Evolutionary conservation across 2,329 filamentous ascomycete species (phyloP), one percentile per base, ranked within the genome.

Genomic region (Nakataea oryzae): DNA sequence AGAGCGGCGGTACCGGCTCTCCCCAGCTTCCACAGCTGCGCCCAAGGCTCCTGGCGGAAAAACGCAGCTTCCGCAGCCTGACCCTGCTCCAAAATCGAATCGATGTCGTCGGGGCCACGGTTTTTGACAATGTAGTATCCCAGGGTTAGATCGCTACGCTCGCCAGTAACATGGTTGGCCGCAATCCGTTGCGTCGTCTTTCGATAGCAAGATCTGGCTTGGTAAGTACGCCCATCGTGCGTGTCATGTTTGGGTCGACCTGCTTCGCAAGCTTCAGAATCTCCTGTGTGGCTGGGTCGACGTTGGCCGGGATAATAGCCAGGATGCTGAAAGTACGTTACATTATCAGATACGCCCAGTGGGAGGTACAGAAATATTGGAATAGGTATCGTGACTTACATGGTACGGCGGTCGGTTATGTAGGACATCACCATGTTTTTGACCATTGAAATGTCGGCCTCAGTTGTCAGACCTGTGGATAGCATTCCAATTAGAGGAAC

Each of bases 131-230:
- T 67, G 24, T 72, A 81, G 61, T 81, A 82, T 0, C 80, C 80
- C 0, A 83, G 73, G 1, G 73, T 72, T 0, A 82, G 69, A 1
- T 74, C 68, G 1, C 73, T 72, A 3, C 74, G 72, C 14, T 74
- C 76, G 0, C 78, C 78, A 0, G 61, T 57, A 0, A 81, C 72
- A 0, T 80, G 74, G 3, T 80, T 73, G 2, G 77, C 68, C 1
- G 78, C 70, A 1, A 72, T 73, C 0, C 71, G 67, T 27, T 77
- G 71, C 0, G 71, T 76, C 0, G 72, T 72, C 0, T 68, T 63
- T 83, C 80, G 0, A 68, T 69, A 0, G 80, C 78, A 0, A 86
- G 71, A 62, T 89, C 86, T 0, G 83, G 80, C 65, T 87, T 87
- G 0, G 85, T 88, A 0, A 87, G 73, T 0, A 81, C 75, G 0